Percentiles rank a stretch among this genome's conserved stretches.
Evolutionary conservation across 768 basidiomycete genomes (phyloP).

Genomic region (Tylopilus cervinicoccineus): DNA sequence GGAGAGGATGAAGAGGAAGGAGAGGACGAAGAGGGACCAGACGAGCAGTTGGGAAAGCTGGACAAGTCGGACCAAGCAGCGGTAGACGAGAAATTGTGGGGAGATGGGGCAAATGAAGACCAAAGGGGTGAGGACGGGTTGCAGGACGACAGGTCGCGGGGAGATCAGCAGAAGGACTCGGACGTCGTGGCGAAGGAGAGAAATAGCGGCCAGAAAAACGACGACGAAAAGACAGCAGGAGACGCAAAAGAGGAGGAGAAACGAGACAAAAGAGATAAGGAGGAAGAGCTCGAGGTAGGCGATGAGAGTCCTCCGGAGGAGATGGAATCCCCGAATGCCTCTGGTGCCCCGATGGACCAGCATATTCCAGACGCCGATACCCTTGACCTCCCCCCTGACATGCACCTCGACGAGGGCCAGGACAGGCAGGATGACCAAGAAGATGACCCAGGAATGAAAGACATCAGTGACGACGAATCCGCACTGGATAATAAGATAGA

Average conservation of each 20-base stretch:
- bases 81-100: slow-evolving; percentile 97
- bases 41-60: slow-evolving; percentile 81
- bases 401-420: slow-evolving; percentile 51
- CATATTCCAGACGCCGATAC: slow-evolving; percentile 74
- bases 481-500: slow-evolving; percentile 24
- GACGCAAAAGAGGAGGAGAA: slow-evolving; percentile 26
- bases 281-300: slow-evolving; percentile 15
- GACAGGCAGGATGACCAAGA: slow-evolving; percentile 26
- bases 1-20: too few relatives aligned
- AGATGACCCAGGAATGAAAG: slow-evolving; percentile 33
- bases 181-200: slow-evolving; percentile 83
- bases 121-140: slow-evolving; percentile 46
- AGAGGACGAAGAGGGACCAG: slow-evolving; percentile 53
- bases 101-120: slow-evolving; percentile 65
- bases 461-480: slow-evolving; percentile 33
- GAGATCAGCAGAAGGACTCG: slow-evolving; percentile 42
- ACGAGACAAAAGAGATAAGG: slow-evolving; percentile 27
- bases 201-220: slow-evolving; percentile 32
- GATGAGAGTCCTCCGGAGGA: slow-evolving; percentile 39
- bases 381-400: slow-evolving; percentile 86
- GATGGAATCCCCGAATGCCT: slow-evolving; percentile 43
- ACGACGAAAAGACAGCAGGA: slow-evolving; percentile 33
- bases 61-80: slow-evolving; percentile 79
- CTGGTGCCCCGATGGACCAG: slow-evolving; percentile 71
- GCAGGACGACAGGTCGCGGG: slow-evolving; percentile 56